Conservation (phyloP, 78 protist species). For the Diacronema lutheri region DNA sequence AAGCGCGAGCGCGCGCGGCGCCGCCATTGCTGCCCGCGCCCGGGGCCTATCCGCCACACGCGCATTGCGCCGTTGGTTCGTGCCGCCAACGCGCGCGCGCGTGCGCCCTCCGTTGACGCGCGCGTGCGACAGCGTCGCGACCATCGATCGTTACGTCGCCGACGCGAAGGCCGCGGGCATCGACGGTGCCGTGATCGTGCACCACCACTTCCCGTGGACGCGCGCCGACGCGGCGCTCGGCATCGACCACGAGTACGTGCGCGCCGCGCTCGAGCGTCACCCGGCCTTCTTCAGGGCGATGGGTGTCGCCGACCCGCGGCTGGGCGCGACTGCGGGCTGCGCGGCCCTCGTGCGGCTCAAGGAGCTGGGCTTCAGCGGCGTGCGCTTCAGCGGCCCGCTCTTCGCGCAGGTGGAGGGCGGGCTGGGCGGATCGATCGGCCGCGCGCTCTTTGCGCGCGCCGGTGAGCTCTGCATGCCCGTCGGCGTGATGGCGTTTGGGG, state of each 20-base stretch:
- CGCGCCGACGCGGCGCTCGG: too few species aligned
- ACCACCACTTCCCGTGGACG: background rate
- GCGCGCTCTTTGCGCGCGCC: background rate
- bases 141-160: background rate
- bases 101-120: too few species aligned
- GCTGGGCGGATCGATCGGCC: background rate
- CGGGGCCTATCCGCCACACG: too few species aligned
- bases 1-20: too few species aligned
- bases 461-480: constrained; percentile 9
- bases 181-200: background rate
- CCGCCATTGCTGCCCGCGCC: too few species aligned
- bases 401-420: background rate
- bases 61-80: too few species aligned
- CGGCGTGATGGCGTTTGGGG: constrained; percentile 3
- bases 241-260: background rate
- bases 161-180: background rate
- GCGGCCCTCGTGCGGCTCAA: background rate
- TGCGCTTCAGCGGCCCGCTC: background rate
- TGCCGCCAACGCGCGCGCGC: too few species aligned
- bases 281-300: background rate
- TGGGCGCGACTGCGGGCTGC: background rate
- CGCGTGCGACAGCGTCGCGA: background rate
- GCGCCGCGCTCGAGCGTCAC: background rate
- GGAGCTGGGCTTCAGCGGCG: background rate
- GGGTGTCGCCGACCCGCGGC: background rate